These are phyloP conservation scores for Pseudocercospora macadamiae DNA, from an alignment of 2,329 filamentous ascomycete species.

Conservation along the genomic window DNA sequence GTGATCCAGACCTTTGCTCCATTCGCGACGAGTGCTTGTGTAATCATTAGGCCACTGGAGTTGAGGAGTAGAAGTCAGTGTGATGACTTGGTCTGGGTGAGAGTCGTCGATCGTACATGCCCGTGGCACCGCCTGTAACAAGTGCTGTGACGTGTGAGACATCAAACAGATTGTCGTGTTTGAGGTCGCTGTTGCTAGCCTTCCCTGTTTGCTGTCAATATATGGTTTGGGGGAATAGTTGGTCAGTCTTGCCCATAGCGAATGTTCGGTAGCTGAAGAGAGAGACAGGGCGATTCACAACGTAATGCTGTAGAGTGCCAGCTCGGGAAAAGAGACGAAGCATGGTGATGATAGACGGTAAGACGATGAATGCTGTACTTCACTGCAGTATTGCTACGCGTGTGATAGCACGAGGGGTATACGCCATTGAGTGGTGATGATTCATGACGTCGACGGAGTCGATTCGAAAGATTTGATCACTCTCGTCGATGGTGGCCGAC, in stretches of 20 bases:
- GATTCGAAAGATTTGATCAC: too few relatives aligned
- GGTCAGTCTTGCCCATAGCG: not conserved
- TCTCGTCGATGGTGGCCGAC: too few relatives aligned
- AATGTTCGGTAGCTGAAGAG: not conserved
- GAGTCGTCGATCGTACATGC: conserved; percentile 35
- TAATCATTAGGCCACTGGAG: conserved; percentile 36
- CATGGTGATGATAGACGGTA: too few relatives aligned
- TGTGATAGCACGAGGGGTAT: too few relatives aligned
- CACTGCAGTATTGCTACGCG: too few relatives aligned
- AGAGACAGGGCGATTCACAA: not conserved
- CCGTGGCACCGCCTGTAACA: conserved; percentile 51
- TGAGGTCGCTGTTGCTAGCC: conserved; percentile 44
- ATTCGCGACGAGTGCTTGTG: conserved; percentile 41
- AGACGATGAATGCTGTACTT: too few relatives aligned
- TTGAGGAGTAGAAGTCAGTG: not conserved
- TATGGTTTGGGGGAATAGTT: not conserved
- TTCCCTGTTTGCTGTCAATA: conserved; percentile 29
- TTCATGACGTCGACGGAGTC: too few relatives aligned
- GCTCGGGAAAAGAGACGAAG: conserved; percentile 12
- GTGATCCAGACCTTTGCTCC: conserved; percentile 53
- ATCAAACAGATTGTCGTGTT: conserved; percentile 49
- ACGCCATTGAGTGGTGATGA: too few relatives aligned
- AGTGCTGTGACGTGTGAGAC: conserved; percentile 50
- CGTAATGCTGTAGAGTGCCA: not conserved
- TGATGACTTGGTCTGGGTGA: not conserved